Evolutionary conservation across 164 flowering plant genomes (phyloP), one percentile per base, ranked within the genome.

Genomic region (Stephania yunnanensis): DNA sequence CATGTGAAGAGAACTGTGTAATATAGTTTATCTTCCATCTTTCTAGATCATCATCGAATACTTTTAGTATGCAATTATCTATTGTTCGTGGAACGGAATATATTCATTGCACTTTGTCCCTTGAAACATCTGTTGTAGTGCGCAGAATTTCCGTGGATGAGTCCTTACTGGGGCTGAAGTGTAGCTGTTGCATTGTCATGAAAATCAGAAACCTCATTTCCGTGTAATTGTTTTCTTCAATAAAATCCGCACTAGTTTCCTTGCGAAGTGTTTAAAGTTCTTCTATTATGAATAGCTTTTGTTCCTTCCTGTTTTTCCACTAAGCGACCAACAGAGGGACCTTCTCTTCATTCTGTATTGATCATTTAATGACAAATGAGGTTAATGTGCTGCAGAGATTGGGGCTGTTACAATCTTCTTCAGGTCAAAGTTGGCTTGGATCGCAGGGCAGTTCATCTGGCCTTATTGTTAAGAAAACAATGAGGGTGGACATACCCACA

Each of bases 401-500:
- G 45, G 88, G 97, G 73, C 72, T 87, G 75, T 46, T 86, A 70
- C 95, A 87, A 69, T 80, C 89, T 11, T 82, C 97, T 55, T 76
- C 97, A 65, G 80, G 89, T 53, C 97, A 86, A 61, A 89, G 84
- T 75, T 95, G 99, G 99, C 83, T 89, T 73, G 90, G 89, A 76
- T 86, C 99, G 71, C 98, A 87, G 74, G 84, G 90, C 74, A 89
- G 88, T 80, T 90, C 98, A 25, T 95, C 97, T 3, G 90, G 97
- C 77, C 88, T 92, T 68, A 82, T 92, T 73, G 97, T 90, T 75
- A 93, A 91, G 88, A 87, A 85, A 85, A 86, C 96, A 15, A 83
- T 95, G 53, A 84, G 98, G 85, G 92, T 95, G 78, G 99, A 95
- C 82, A 90, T 95, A 82, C 99, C 99, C n/a, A 90, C 91, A 17